Evolutionary conservation across 768 basidiomycete species (phyloP), one percentile per base, ranked within the genome.

Genomic region (Russula ochroleuca): DNA sequence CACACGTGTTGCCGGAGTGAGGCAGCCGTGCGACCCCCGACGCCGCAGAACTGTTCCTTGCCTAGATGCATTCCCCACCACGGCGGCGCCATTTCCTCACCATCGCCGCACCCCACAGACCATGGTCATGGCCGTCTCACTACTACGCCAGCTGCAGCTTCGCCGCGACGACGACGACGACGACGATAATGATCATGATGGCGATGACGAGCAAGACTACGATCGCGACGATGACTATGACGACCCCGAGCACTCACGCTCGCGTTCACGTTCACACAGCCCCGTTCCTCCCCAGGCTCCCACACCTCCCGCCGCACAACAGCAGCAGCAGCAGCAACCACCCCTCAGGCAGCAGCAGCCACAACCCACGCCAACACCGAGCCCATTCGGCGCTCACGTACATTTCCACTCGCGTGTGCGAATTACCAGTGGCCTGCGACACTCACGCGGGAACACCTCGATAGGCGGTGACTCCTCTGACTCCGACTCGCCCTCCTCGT

Each of bases 401-500:
- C 86, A 81, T 58, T 91, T 91, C 72, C 82, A 83, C 61, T 85
- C 88, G 59, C 83, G 89, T 47, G 89, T 91, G 37, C 85, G 90
- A 68, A 91, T 91, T 66, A 83, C 87, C 3, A 87, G 86, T 17
- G 89, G 89, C 21, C 70, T 89, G 38, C 80, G 80, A 51, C 79
- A 78, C 33, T 79, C 79, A 67, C 78, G 78, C 23, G 75, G 74
- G 56, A 61, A 40, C 38, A 62, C 15, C 52, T n/a, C 62, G 4
- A 31, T 53, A 43, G 63, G 41, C 49, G 67, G 28, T 2, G 5
- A 59, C 53, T 61, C 71, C 60, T 60, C 50, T 62, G 66, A 57
- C 25, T 65, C 63, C 7, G 58, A 57, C 28, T 74, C 73, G 1
- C 82, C 81, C 4, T 90, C 89, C 5, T 92, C 90, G 3, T 91